Conservation (phyloP, 495 filamentous ascomycete species). For the Aspergillus panamensis region DNA sequence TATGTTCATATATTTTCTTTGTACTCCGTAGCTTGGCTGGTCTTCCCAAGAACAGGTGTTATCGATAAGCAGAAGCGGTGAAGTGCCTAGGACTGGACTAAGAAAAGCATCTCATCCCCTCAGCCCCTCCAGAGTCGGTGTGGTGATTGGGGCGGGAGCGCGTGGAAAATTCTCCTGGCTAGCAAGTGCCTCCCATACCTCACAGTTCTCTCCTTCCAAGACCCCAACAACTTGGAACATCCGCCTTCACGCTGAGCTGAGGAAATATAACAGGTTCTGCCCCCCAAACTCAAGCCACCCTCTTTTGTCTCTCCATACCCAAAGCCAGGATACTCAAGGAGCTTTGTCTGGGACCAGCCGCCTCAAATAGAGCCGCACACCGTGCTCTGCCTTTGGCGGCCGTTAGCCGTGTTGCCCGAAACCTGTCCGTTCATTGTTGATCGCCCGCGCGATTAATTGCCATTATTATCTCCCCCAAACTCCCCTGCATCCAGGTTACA, state of each 20-base stretch:
- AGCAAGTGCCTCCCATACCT: constrained; percentile 3
- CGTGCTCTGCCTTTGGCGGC: constrained; percentile 3
- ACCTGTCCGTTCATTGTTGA: constrained; percentile 9
- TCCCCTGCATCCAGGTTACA: not conserved
- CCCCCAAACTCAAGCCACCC: not conserved
- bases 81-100: not conserved
- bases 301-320: not conserved
- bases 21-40: too few relatives aligned
- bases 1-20: too few relatives aligned
- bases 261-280: not conserved
- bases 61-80: constrained; percentile 24
- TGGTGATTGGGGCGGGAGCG: constrained; percentile 25
- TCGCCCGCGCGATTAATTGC: constrained; percentile 9
- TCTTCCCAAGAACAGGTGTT: not conserved
- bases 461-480: not conserved
- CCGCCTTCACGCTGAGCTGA: not conserved
- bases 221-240: constrained; percentile 11
- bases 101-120: not conserved
- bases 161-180: constrained; percentile 26
- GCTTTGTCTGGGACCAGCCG: not conserved
- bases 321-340: not conserved
- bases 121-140: constrained; percentile 20
- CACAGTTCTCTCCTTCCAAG: constrained; percentile 5
- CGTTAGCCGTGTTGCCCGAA: constrained; percentile 10
- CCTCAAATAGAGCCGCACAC: constrained; percentile 6